These are phyloP conservation scores for Coleophoma crateriformis DNA, from an alignment of 2,329 filamentous ascomycete genomes.

Conservation along the genomic window DNA sequence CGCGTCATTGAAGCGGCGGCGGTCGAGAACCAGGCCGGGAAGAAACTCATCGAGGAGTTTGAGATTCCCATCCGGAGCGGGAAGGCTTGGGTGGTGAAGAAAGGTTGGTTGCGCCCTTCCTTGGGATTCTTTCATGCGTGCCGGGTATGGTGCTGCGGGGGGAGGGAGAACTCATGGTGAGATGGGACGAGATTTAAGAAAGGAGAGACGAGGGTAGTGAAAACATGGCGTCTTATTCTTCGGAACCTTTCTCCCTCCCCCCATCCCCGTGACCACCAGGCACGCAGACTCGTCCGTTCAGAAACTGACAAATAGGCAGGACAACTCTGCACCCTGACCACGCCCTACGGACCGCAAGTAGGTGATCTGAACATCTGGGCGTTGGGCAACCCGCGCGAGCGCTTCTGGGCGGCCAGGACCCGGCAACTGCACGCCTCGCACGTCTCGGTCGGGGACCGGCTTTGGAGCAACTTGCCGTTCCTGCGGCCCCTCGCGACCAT, in stretches of 20 bases:
- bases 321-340: conserved; percentile 66
- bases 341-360: conserved; percentile 73
- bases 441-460: conserved; percentile 62
- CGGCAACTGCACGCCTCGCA: conserved; percentile 75
- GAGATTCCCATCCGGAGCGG: conserved; percentile 69
- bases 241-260: not conserved
- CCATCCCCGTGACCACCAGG: not conserved
- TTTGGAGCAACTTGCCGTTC: conserved; percentile 76
- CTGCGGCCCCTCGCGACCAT: conserved; percentile 72
- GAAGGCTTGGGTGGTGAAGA: conserved; percentile 63
- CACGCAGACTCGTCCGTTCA: not conserved
- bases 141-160: not conserved
- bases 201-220: not conserved
- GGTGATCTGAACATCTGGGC: conserved; percentile 82
- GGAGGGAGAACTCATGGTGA: not conserved
- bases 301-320: conserved; percentile 36
- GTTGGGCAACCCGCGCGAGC: conserved; percentile 67
- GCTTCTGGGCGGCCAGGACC: conserved; percentile 77
- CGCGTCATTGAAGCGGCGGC: conserved; percentile 11
- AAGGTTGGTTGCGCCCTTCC: conserved; percentile 13
- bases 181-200: not conserved
- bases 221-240: not conserved
- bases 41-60: conserved; percentile 40
- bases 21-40: conserved; percentile 1
- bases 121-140: not conserved